A percentile compares a stretch with the other conserved stretches of the same genome.
These are phyloP conservation scores for Botryobasidium botryosum DNA, from an alignment of 768 basidiomycete species.

Conservation along the genomic window DNA sequence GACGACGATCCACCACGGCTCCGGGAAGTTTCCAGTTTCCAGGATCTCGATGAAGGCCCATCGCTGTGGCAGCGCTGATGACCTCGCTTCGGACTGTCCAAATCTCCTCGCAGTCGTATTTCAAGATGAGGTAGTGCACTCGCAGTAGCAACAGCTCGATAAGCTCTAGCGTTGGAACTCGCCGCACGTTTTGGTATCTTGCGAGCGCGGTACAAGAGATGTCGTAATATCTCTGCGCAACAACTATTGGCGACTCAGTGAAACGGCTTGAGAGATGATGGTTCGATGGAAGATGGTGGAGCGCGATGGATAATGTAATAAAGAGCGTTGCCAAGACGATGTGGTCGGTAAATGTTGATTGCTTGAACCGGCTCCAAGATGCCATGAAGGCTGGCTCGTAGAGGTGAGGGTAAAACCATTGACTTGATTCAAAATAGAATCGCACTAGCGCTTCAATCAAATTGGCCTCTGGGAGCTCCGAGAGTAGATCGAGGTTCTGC, in stretches of 20 bases:
- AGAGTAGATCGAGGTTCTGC: too few species aligned
- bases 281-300: constrained; percentile 50
- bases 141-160: constrained; percentile 58
- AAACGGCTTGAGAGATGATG: constrained; percentile 37
- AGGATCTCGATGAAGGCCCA: constrained; percentile 81
- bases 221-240: not conserved
- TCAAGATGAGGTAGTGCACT: constrained; percentile 54
- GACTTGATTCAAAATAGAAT: too few species aligned
- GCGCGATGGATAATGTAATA: constrained; percentile 55
- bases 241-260: not conserved
- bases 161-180: constrained; percentile 33
- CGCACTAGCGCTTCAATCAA: too few species aligned
- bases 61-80: constrained; percentile 55
- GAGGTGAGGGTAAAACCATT: too few species aligned
- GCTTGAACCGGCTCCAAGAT: too few species aligned
- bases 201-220: not conserved
- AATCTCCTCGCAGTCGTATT: constrained; percentile 64
- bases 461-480: too few species aligned
- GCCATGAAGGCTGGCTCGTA: too few species aligned
- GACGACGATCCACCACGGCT: constrained; percentile 54
- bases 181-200: not conserved
- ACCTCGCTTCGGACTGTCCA: constrained; percentile 64
- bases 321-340: constrained; percentile 55
- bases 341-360: too few species aligned
- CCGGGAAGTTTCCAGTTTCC: constrained; percentile 52